These are phyloP conservation scores for Rhizopogon salebrosus DNA, from an alignment of 768 basidiomycete genomes.

Conservation along the genomic window DNA sequence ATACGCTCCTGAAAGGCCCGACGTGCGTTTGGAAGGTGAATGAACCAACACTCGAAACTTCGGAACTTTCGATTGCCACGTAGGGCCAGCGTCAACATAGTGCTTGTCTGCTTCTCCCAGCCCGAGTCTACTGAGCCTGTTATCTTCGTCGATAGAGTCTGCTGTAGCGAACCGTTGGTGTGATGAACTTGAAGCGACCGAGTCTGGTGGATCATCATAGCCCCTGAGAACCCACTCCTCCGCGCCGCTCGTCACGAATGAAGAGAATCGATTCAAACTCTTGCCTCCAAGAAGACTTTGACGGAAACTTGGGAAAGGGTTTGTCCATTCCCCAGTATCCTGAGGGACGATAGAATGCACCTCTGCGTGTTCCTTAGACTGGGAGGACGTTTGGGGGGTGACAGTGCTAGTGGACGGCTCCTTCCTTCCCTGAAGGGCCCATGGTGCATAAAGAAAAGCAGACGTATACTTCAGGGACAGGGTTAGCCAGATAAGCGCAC, in stretches of 20 bases:
- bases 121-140: conserved; percentile 34
- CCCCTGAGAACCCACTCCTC: conserved; percentile 82
- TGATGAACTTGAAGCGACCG: conserved; percentile 14
- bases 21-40: conserved; percentile 72
- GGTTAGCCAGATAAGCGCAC: not conserved
- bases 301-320: conserved; percentile 59
- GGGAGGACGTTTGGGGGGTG: conserved; percentile 43
- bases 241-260: conserved; percentile 81
- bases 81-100: conserved; percentile 62
- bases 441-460: conserved; percentile 51
- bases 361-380: conserved; percentile 12
- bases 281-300: conserved; percentile 73
- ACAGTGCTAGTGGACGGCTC: conserved; percentile 41
- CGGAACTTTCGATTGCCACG: conserved; percentile 72
- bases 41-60: conserved; percentile 72
- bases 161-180: conserved; percentile 24
- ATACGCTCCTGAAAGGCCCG: conserved; percentile 63
- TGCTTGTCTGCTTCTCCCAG: conserved; percentile 61
- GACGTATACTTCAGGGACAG: conserved; percentile 52
- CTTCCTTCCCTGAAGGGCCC: conserved; percentile 20
- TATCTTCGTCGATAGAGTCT: conserved; percentile 37
- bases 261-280: conserved; percentile 79
- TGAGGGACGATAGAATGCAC: conserved; percentile 51
- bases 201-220: conserved; percentile 27
- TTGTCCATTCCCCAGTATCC: conserved; percentile 64